phyloP scores from a whole-genome alignment of 2,329 filamentous ascomycete genomes.

The Trichoderma gracile region DNA sequence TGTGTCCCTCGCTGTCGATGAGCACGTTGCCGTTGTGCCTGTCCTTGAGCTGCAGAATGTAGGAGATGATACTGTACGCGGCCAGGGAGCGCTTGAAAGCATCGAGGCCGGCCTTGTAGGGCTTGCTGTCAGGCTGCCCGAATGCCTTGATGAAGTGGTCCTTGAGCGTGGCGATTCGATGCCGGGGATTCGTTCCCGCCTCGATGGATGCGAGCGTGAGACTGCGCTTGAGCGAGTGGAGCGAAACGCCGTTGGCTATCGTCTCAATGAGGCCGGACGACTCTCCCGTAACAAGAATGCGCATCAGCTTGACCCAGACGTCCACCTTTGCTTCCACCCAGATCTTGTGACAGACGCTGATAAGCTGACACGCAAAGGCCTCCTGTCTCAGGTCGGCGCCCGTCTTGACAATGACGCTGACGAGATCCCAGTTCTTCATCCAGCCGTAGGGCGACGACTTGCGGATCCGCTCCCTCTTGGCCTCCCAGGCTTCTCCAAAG shows the following conservation, averaged over 20 bases:
- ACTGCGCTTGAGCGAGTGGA: constrained; percentile 81
- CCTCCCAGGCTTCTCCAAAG: constrained; percentile 83
- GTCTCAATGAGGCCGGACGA: constrained; percentile 84
- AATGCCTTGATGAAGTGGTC: constrained; percentile 84
- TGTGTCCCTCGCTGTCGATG: constrained; percentile 82
- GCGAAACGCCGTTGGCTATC: constrained; percentile 84
- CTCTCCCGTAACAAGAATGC: constrained; percentile 82
- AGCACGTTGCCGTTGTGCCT: constrained; percentile 85
- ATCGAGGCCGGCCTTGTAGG: constrained; percentile 70
- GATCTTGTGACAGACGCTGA: constrained; percentile 77
- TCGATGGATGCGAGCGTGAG: constrained; percentile 75
- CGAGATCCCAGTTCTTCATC: constrained; percentile 87
- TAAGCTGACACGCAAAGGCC: constrained; percentile 83
- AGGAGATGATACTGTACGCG: constrained; percentile 82
- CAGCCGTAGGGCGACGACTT: constrained; percentile 82
- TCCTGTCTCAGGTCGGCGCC: constrained; percentile 81
- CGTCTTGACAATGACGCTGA: constrained; percentile 87
- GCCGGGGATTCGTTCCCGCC: constrained; percentile 69
- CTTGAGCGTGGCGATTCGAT: constrained; percentile 75
- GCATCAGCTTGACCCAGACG: constrained; percentile 89
- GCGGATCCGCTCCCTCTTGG: constrained; percentile 80
- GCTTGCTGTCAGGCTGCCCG: constrained; percentile 66
- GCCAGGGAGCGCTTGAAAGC: constrained; percentile 81
- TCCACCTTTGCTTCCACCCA: constrained; percentile 73
- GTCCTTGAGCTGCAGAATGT: constrained; percentile 81